These are phyloP conservation scores for Blastocystis sp. DNA, from an alignment of 352 stramenopile species.

Conservation along the genomic window DNA sequence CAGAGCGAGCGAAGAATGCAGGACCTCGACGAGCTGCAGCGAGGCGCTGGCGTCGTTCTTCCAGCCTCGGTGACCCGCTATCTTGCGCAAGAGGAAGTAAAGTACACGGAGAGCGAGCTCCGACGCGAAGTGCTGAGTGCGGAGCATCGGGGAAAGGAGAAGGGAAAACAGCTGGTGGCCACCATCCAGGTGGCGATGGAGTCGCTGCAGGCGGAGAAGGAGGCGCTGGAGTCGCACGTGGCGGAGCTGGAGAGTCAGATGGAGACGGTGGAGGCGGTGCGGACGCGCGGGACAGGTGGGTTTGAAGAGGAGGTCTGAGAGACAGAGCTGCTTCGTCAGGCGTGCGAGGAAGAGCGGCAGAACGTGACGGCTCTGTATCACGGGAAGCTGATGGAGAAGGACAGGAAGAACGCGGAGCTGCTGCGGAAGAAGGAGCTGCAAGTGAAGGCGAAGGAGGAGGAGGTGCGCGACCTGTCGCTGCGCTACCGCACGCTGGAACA, in stretches of 20 bases:
- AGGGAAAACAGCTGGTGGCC: neutral
- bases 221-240: neutral
- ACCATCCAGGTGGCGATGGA: neutral
- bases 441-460: neutral
- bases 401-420: neutral
- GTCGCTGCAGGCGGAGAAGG: neutral
- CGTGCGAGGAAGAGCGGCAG: neutral
- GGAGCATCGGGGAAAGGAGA: neutral
- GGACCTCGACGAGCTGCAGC: neutral
- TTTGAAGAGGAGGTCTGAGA: neutral
- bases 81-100: neutral
- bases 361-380: neutral
- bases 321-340: neutral
- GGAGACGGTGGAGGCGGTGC: neutral
- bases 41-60: neutral
- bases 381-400: neutral
- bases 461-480: neutral
- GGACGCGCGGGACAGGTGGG: neutral
- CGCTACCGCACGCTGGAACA: neutral
- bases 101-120: neutral
- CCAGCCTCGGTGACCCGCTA: neutral
- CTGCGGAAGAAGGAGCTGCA: neutral
- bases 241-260: neutral
- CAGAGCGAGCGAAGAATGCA: neutral
- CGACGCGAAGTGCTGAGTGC: neutral